These are phyloP conservation scores for Zygotorulaspora chibaensis DNA, from an alignment of 805 yeast genomes.

Conservation along the genomic window DNA sequence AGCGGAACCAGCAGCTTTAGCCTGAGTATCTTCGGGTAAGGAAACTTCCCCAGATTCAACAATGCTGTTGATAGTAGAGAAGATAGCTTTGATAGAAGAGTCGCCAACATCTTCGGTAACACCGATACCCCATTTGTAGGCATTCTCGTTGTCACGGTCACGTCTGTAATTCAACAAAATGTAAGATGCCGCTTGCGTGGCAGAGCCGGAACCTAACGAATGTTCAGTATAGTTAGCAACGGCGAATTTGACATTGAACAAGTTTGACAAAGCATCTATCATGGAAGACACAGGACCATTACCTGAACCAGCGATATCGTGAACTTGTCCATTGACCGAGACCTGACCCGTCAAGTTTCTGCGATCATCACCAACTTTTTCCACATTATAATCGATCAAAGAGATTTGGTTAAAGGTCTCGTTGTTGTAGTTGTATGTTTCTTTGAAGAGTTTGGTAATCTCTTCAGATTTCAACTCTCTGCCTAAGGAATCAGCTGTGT, in stretches of 20 bases:
- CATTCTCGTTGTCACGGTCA: conserved; percentile 39
- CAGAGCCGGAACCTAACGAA: conserved; percentile 66
- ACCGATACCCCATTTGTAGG: conserved; percentile 83
- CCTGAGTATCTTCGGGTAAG: conserved; percentile 17
- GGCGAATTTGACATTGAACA: conserved; percentile 51
- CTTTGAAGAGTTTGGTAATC: conserved; percentile 53
- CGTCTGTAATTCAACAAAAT: conserved; percentile 53
- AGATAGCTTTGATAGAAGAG: conserved; percentile 69
- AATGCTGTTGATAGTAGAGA: conserved; percentile 55
- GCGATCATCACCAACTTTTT: conserved; percentile 38
- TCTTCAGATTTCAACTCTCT: conserved; percentile 67
- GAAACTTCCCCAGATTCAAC: conserved; percentile 30
- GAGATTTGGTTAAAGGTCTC: conserved; percentile 30
- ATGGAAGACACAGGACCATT: conserved; percentile 78
- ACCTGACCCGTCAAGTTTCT: conserved; percentile 44
- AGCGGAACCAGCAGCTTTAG: conserved; percentile 21
- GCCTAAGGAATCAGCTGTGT: conserved; percentile 58
- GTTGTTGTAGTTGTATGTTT: conserved; percentile 48
- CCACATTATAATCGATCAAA: conserved; percentile 41
- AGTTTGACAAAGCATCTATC: conserved; percentile 55
- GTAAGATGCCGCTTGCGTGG: conserved; percentile 70
- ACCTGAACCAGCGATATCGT: conserved; percentile 53
- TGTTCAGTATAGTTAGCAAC: conserved; percentile 69
- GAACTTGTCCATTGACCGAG: conserved; percentile 33
- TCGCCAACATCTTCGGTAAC: conserved; percentile 84